Conservation (phyloP, 495 filamentous ascomycete species). For the Penicillium longicatenatum region DNA sequence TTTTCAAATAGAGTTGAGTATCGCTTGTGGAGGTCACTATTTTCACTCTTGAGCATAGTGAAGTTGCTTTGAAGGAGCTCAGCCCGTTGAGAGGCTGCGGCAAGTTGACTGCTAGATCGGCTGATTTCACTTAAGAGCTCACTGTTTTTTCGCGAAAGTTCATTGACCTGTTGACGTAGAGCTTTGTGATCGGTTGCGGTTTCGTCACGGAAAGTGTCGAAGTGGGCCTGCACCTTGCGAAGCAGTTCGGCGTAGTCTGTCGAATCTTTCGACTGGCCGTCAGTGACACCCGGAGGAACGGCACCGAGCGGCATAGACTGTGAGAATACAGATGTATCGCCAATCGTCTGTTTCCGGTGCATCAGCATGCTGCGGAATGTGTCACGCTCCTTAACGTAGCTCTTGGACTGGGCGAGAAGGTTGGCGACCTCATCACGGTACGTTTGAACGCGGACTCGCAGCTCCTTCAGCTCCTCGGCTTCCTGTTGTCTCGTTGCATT, state of each 20-base stretch:
- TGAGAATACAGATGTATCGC: constrained; percentile 66
- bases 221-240: constrained; percentile 84
- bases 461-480: constrained; percentile 68
- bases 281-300: constrained; percentile 43
- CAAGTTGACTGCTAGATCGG: constrained; percentile 75
- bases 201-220: constrained; percentile 87
- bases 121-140: constrained; percentile 78
- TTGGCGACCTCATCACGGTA: constrained; percentile 75
- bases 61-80: constrained; percentile 92
- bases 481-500: constrained; percentile 69
- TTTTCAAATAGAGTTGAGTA: constrained; percentile 73
- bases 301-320: constrained; percentile 57
- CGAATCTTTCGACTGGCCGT: constrained; percentile 44
- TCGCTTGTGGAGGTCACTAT: constrained; percentile 78
- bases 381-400: constrained; percentile 91
- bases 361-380: constrained; percentile 95
- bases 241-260: constrained; percentile 69
- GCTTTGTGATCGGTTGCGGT: constrained; percentile 74
- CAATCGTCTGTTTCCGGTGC: constrained; percentile 63
- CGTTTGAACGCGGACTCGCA: constrained; percentile 62
- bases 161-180: constrained; percentile 83
- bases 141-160: constrained; percentile 77
- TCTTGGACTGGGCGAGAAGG: constrained; percentile 78
- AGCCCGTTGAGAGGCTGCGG: constrained; percentile 76
- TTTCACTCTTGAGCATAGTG: constrained; percentile 77